phyloP scores from a whole-genome alignment of 2,329 filamentous ascomycete species.

The Ophiostoma triangulosporum region DNA sequence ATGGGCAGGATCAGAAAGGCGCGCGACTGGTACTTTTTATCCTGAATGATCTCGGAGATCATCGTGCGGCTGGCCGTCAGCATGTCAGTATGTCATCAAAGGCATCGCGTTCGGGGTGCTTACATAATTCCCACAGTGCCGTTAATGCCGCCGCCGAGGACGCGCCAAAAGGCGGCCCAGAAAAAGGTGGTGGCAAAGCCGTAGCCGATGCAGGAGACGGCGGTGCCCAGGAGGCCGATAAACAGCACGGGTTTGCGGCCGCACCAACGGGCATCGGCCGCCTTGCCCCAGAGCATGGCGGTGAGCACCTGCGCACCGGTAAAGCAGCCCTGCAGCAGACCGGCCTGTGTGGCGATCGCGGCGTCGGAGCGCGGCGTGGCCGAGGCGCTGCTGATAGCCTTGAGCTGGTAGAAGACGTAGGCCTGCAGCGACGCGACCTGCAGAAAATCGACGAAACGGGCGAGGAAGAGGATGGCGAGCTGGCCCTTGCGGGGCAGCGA shows the following conservation, averaged over 20 bases:
- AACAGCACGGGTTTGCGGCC: conserved; percentile 60
- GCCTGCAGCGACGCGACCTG: conserved; percentile 17
- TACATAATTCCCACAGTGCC: conserved; percentile 34
- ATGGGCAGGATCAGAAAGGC: conserved; percentile 39
- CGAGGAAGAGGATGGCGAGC: conserved; percentile 17
- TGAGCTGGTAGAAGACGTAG: conserved; percentile 16
- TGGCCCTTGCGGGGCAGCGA: conserved; percentile 17
- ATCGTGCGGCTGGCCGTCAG: conserved; percentile 21
- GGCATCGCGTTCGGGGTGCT: neutral
- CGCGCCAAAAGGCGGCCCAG: conserved; percentile 51
- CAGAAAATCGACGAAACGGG: conserved; percentile 18
- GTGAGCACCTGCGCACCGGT: conserved; percentile 62
- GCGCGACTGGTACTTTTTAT: conserved; percentile 27
- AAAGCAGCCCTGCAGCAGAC: conserved; percentile 57
- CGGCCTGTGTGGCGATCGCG: conserved; percentile 40
- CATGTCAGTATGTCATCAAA: neutral
- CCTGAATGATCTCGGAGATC: conserved; percentile 35
- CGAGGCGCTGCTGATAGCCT: conserved; percentile 7
- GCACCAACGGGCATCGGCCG: conserved; percentile 43
- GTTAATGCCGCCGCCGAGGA: conserved; percentile 45
- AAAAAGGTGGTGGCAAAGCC: conserved; percentile 56
- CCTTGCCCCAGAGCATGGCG: conserved; percentile 58
- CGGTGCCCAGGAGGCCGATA: conserved; percentile 53
- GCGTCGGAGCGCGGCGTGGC: conserved; percentile 3
- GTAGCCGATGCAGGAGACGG: conserved; percentile 55